These are phyloP conservation scores for Gorgonomyces haynaldii DNA, from an alignment of 192 early-diverging fungal species.

Conservation along the genomic window DNA sequence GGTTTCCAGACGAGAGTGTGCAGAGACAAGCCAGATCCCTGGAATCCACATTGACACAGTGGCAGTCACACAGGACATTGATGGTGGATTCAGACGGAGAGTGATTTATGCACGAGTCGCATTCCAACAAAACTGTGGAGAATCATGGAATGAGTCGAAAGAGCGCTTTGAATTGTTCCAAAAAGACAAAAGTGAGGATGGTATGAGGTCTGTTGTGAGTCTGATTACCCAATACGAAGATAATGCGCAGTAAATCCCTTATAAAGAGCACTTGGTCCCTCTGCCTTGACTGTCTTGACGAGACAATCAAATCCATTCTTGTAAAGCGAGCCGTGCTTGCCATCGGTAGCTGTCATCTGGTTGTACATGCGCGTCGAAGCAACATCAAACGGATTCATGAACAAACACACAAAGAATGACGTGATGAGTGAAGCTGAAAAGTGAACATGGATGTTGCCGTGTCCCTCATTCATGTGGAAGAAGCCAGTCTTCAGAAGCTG, in stretches of 20 bases:
- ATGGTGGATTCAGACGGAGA: too few species aligned
- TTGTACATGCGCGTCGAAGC: slow-evolving; percentile 92
- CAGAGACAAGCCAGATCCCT: too few species aligned
- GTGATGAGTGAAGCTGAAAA: slow-evolving; percentile 64
- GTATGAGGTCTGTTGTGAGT: slow-evolving; percentile 61
- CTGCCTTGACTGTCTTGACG: slow-evolving; percentile 67
- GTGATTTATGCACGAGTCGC: too few species aligned
- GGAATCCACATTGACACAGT: too few species aligned
- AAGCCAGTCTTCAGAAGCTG: slow-evolving; percentile 35
- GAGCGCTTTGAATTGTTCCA: slow-evolving; percentile 47
- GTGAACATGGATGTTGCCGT: slow-evolving; percentile 56
- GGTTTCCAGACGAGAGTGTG: too few species aligned
- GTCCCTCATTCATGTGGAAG: slow-evolving; percentile 36
- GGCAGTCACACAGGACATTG: too few species aligned
- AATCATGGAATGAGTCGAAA: too few species aligned
- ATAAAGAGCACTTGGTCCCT: slow-evolving; percentile 74
- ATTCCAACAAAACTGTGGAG: too few species aligned
- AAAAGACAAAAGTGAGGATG: slow-evolving; percentile 83
- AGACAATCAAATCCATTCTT: slow-evolving; percentile 72
- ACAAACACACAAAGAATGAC: slow-evolving; percentile 72
- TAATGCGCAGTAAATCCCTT: slow-evolving; percentile 91
- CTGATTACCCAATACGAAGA: slow-evolving; percentile 66
- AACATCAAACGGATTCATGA: slow-evolving; percentile 98
- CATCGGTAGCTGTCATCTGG: too few species aligned
- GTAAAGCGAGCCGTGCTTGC: slow-evolving; percentile 67